These are phyloP conservation scores for Ophiostoma sp. DNA, from an alignment of 2,329 filamentous ascomycete genomes.

Conservation along the genomic window DNA sequence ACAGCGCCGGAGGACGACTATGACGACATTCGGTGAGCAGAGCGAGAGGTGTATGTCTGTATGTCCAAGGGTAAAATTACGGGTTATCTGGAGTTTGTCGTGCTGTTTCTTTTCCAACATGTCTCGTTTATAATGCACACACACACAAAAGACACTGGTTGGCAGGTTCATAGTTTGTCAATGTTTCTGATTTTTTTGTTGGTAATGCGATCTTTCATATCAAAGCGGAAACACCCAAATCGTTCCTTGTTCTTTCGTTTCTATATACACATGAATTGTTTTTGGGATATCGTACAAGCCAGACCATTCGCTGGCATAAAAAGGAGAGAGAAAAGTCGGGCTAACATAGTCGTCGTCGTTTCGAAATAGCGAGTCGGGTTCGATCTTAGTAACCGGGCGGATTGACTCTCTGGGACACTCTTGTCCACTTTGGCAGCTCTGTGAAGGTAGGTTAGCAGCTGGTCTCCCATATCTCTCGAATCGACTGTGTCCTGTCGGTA, in stretches of 20 bases:
- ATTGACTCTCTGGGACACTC: conserved; percentile 90
- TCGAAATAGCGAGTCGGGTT: neutral
- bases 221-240: conserved; percentile 5
- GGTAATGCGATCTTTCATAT: neutral
- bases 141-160: neutral
- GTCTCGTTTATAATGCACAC: neutral
- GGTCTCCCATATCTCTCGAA: neutral
- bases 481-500: neutral
- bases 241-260: neutral
- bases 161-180: neutral
- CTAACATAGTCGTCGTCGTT: neutral
- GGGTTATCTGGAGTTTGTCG: neutral
- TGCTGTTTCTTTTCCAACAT: neutral
- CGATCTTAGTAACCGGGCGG: conserved; percentile 79
- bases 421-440: conserved; percentile 92
- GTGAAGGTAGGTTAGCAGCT: conserved; percentile 23
- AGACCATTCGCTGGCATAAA: neutral
- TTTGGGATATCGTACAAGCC: conserved; percentile 28
- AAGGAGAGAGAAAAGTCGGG: neutral
- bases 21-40: conserved; percentile 52
- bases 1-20: conserved; percentile 58
- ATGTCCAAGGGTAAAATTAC: neutral
- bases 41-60: neutral
- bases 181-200: neutral
- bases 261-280: conserved; percentile 15